These are phyloP conservation scores for Pelargonium fulgidum DNA, from an alignment of 441 rosid species.

Conservation along the genomic window DNA sequence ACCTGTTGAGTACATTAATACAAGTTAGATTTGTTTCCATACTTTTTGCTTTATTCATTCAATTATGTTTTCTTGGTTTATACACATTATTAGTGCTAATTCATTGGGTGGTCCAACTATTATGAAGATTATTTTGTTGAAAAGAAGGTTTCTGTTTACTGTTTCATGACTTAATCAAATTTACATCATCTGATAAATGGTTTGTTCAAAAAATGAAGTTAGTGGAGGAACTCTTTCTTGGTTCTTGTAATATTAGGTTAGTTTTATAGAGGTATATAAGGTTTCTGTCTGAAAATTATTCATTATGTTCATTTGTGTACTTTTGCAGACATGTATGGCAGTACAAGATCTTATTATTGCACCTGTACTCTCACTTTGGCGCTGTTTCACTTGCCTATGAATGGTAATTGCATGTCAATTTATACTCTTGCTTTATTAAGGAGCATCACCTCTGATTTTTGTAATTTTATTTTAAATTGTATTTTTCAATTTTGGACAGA, in stretches of 20 bases:
- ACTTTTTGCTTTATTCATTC: neutral
- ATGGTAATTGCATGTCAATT: constrained; percentile 37
- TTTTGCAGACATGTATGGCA: constrained; percentile 72
- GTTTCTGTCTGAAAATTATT: neutral
- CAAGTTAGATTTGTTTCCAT: neutral
- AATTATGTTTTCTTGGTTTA: neutral
- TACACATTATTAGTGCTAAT: neutral
- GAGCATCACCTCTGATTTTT: neutral
- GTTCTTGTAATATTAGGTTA: neutral
- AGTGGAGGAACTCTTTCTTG: neutral
- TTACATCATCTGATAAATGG: neutral
- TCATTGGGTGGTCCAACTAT: neutral
- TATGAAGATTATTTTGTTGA: neutral
- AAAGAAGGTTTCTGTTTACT: neutral
- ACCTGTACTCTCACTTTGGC: constrained; percentile 79
- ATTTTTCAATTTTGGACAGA: neutral
- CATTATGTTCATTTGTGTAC: constrained; percentile 15
- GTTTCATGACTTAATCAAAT: neutral
- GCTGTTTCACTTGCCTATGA: constrained; percentile 71
- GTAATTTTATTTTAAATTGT: neutral
- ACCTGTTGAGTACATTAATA: neutral
- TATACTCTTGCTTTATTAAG: constrained; percentile 12
- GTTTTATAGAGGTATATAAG: neutral
- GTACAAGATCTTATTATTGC: constrained; percentile 82
- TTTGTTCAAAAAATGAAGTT: neutral